Evolutionary conservation across 495 filamentous ascomycete genomes (phyloP).

Genomic region (Sphaerosporella brunnea): DNA sequence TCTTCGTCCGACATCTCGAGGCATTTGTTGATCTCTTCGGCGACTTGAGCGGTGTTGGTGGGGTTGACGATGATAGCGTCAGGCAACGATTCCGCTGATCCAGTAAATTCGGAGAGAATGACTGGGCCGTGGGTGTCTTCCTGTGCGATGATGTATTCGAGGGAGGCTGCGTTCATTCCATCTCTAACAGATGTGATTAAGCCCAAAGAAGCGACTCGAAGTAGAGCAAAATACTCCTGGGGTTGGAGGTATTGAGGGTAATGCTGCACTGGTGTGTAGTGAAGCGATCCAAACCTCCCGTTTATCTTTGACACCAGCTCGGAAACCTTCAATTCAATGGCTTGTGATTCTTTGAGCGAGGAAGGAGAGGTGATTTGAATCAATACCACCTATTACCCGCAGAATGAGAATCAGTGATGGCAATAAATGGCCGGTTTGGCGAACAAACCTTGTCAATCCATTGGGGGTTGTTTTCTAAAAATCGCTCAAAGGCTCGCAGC

Average conservation of each 20-base stretch:
- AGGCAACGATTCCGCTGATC: slow-evolving; percentile 68
- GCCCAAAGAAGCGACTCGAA: slow-evolving; percentile 72
- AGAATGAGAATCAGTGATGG: not conserved
- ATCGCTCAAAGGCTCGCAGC: slow-evolving; percentile 76
- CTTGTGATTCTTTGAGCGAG: slow-evolving; percentile 52
- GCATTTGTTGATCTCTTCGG: slow-evolving; percentile 58
- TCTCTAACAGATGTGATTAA: slow-evolving; percentile 84
- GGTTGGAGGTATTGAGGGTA: slow-evolving; percentile 76
- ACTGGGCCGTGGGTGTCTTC: slow-evolving; percentile 64
- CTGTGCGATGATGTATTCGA: slow-evolving; percentile 88
- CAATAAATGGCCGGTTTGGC: not conserved
- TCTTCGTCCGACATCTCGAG: slow-evolving; percentile 50
- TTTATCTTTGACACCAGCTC: slow-evolving; percentile 82
- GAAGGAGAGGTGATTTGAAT: slow-evolving; percentile 89
- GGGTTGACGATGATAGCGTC: slow-evolving; percentile 89
- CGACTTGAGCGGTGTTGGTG: slow-evolving; percentile 70
- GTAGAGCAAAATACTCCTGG: slow-evolving; percentile 78
- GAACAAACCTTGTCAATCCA: slow-evolving; percentile 54
- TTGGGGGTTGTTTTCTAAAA: slow-evolving; percentile 70
- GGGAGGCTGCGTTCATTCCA: slow-evolving; percentile 89
- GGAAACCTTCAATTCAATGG: slow-evolving; percentile 64
- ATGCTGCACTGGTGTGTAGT: slow-evolving; percentile 76
- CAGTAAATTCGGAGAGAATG: slow-evolving; percentile 89
- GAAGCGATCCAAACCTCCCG: slow-evolving; percentile 65
- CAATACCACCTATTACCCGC: slow-evolving; percentile 41